Evolutionary conservation across 305 asterid genomes (phyloP), one percentile per base, ranked within the genome.

Genomic region (Plantago lanceolata): DNA sequence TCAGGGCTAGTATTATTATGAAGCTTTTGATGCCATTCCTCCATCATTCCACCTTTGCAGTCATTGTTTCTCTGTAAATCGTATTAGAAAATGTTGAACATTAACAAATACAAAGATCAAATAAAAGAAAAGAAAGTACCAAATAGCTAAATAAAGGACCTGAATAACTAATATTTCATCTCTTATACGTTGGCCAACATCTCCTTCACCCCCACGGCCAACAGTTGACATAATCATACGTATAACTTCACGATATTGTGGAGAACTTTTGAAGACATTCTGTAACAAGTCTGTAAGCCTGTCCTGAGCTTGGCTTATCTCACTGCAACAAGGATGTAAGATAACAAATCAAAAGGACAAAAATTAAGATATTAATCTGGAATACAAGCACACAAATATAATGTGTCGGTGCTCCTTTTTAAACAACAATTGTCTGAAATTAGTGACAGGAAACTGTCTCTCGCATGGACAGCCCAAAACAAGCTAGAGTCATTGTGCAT

Each of bases 181-280:
- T 80, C 99, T 85, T 74, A 94, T 94, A 48, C 99, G 79, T 77
- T 94, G 99, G 48, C 99, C 99, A 26, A 94, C 99, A 77, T 94
- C 99, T 66, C 99, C 99, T 84, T 94, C 97, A 82, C 96, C 99
- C 78, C 99, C 99, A 71, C 99, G 96, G 48, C 99, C 99, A 48
- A 90, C 96, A 77, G 97, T 88, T 59, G 97, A 86, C 99, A 94
- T 76, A 51, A 90, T 88, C 96, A 94, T 83, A 17, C 96, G 89
- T 71, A 85, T 48, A 71, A 84, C 73, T 84, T 88, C 97, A 66
- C 88, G 88, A 73, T 84, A 84, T 47, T 78, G 86, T 33, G 99
- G 97, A 73, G 28, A 63, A 61, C 59, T 81, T 73, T 59, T 51
- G 75, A 81, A 90, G 73, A 72, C 81, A 77, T 80, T 78, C 80